Evolutionary conservation across 495 filamentous ascomycete genomes (phyloP).

Genomic region (Xylaria grammica): DNA sequence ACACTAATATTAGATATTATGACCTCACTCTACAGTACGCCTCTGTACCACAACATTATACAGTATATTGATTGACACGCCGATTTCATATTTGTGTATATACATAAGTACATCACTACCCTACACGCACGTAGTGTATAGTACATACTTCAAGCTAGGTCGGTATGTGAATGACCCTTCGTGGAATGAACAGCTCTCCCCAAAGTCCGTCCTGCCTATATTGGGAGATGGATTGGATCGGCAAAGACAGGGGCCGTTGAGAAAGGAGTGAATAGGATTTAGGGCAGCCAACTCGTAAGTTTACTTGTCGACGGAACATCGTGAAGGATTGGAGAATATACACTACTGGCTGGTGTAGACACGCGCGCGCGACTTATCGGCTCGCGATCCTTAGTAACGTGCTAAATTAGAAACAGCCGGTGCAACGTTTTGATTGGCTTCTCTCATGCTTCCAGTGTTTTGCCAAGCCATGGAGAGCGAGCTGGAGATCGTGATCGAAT

Average conservation of each 20-base stretch:
- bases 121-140: too few relatives aligned
- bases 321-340: not conserved
- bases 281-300: conserved; percentile 2
- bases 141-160: not conserved
- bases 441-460: conserved; percentile 7
- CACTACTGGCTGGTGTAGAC: not conserved
- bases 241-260: not conserved
- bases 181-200: not conserved
- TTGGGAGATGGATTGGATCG: not conserved
- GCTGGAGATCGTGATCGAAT: not conserved
- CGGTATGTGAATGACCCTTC: not conserved
- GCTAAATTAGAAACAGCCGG: conserved; percentile 14
- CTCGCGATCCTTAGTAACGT: conserved; percentile 5
- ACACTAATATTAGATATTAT: too few relatives aligned
- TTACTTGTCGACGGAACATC: conserved; percentile 1
- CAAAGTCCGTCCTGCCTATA: not conserved
- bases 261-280: not conserved
- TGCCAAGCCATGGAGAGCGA: too few relatives aligned
- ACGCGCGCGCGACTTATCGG: conserved; percentile 11
- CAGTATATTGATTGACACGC: too few relatives aligned
- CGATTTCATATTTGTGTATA: too few relatives aligned
- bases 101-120: too few relatives aligned
- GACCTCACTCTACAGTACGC: too few relatives aligned
- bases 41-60: too few relatives aligned
- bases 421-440: conserved; percentile 5